Evolutionary conservation across 2,329 filamentous ascomycete species (phyloP).

Genomic region (Talaromyces sp.): DNA sequence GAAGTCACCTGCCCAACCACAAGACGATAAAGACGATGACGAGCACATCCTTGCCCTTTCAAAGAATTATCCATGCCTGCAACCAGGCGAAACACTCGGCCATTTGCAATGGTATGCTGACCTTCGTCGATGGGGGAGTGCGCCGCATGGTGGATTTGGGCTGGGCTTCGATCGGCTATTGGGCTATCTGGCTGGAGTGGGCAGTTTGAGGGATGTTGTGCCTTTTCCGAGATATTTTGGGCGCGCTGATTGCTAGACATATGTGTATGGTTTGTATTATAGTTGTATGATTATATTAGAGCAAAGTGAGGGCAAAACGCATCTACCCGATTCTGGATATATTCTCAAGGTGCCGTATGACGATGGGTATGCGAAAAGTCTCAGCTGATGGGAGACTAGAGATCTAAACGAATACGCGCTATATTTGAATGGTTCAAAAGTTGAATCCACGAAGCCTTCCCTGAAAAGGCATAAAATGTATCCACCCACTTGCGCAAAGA

Average conservation of each 20-base stretch:
- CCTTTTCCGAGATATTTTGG: conserved; percentile 72
- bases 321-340: no score
- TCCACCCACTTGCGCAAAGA: no score
- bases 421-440: no score
- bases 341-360: no score
- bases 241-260: conserved; percentile 48
- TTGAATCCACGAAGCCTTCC: no score
- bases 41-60: conserved; percentile 21
- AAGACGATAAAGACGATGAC: conserved; percentile 8
- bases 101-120: conserved; percentile 82
- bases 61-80: conserved; percentile 34
- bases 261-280: not conserved
- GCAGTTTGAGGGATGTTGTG: conserved; percentile 79
- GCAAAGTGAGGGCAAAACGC: no score
- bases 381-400: no score
- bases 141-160: conserved; percentile 87
- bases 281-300: not conserved
- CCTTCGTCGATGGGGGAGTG: conserved; percentile 83
- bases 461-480: no score
- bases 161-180: conserved; percentile 84
- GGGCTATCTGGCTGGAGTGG: conserved; percentile 76
- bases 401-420: no score
- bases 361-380: no score
- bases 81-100: conserved; percentile 41
- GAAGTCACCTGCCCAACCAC: conserved; percentile 13